Base-by-base conservation (phyloP, 371 early-diverging fungal species). In the Nematocida sp. region DNA sequence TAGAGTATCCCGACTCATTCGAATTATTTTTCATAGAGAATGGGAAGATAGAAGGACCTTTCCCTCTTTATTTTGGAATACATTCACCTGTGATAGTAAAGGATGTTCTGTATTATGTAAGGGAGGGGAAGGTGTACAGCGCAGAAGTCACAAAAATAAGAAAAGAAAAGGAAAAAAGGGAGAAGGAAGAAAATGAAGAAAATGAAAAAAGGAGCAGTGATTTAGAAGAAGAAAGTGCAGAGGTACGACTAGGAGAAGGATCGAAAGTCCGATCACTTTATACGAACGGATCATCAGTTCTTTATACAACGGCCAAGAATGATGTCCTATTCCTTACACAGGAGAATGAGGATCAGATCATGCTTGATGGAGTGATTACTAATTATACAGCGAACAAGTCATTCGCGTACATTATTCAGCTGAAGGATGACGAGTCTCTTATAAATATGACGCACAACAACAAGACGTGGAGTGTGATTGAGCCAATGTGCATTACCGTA, bases 11-110 rank as follows among this genome's bases (percentile, higher is more conserved):
- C 11, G n/a, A 15, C 4, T 46, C 7, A 7, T 71, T 20, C 39
- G 80, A 78, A 33, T 3, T 78, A 20, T 78, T 55, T 42, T 20
- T 40, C 4, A 33, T 78, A 18, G 4, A 52, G n/a, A 23, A 4
- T 1, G 61, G 52, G 18, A n/a, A 44, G n/a, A 70, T 78, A 46
- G n/a, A 70, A 23, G 80, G 80, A 3, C 80, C 80, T 47, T 7
- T 70, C 3, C 25, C 40, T 7, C 33, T 70, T 7, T 33, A 55
- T 46, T 6, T 6, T 1, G 55, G 54, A 0, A 39, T 27, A 0
- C 3, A 6, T 2, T 78, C 69, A 11, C 61, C 80, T 4, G 61
- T 78, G 6, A 70, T 78, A 9, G 39, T 40, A 3, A 23, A 33
- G 25, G 50, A 58, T 1, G 7, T 5, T 11, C 39, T 78, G 33